These are phyloP conservation scores for Diaporthe helianthi DNA, from an alignment of 2,329 filamentous ascomycete species.

Conservation along the genomic window DNA sequence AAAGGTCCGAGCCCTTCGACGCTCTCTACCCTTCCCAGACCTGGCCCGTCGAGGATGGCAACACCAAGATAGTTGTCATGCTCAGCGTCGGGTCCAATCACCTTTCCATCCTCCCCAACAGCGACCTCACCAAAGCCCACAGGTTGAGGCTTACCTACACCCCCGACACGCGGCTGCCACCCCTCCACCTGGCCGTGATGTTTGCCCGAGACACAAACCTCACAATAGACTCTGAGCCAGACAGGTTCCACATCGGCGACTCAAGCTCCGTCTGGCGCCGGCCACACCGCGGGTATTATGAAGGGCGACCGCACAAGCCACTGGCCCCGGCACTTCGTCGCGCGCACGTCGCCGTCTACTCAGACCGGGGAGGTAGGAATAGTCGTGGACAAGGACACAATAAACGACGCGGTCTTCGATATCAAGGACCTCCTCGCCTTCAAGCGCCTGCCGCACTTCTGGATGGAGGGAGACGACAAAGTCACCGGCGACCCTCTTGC, in stretches of 20 bases:
- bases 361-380: background rate
- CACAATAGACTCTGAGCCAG: background rate
- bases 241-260: background rate
- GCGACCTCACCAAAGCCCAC: background rate
- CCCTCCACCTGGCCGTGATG: background rate
- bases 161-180: background rate
- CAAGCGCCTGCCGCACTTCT: background rate
- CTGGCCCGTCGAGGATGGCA: background rate
- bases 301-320: background rate
- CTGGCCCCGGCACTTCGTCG: background rate
- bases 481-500: background rate
- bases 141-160: background rate
- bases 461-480: background rate
- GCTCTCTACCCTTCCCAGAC: background rate
- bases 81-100: background rate
- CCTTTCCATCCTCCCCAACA: background rate
- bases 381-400: background rate
- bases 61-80: background rate
- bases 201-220: background rate
- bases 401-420: background rate
- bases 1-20: background rate
- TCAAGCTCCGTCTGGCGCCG: background rate
- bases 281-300: background rate
- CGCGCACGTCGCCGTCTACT: background rate
- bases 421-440: background rate